phyloP scores from a whole-genome alignment of 768 basidiomycete genomes.

The Lentinula edodes region DNA sequence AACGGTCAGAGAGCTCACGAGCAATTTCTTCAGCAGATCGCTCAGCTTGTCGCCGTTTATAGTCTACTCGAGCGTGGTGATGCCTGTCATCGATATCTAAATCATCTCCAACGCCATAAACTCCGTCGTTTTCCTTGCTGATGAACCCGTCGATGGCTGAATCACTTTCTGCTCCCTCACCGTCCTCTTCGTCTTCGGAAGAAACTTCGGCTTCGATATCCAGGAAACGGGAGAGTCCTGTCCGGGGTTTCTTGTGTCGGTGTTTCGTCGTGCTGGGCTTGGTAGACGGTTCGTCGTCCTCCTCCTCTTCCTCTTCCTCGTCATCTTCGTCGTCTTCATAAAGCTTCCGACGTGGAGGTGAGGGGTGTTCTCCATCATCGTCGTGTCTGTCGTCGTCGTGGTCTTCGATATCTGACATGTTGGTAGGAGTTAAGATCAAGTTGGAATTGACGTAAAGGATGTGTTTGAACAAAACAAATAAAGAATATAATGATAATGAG shows the following conservation, averaged over 20 bases:
- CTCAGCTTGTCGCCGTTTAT: constrained; percentile 57
- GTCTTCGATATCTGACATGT: constrained; percentile 41
- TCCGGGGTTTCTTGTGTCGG: constrained; percentile 50
- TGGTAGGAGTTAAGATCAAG: constrained; percentile 15
- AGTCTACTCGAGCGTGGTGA: constrained; percentile 66
- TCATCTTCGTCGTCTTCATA: constrained; percentile 35
- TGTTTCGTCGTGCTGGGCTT: constrained; percentile 35
- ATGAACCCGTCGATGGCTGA: constrained; percentile 43
- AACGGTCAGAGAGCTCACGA: constrained; percentile 71
- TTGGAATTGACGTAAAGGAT: constrained; percentile 8
- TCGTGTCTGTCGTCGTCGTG: constrained; percentile 36
- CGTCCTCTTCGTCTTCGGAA: constrained; percentile 94
- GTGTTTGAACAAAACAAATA: not conserved
- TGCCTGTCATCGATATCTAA: constrained; percentile 36
- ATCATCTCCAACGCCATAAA: constrained; percentile 64
- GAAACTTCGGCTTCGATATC: constrained; percentile 96
- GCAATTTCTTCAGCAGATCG: constrained; percentile 79
- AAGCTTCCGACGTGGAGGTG: constrained; percentile 7
- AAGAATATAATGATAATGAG: not conserved
- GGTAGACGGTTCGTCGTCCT: constrained; percentile 25
- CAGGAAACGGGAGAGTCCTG: constrained; percentile 73
- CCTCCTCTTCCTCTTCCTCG: constrained; percentile 52
- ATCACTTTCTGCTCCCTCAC: constrained; percentile 65
- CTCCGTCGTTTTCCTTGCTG: constrained; percentile 18
- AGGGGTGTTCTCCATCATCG: constrained; percentile 40